Percentiles rank a stretch among this genome's conserved stretches.
phyloP scores from a whole-genome alignment of 2,329 filamentous ascomycete species.

The Ophiostoma pallidulum region DNA sequence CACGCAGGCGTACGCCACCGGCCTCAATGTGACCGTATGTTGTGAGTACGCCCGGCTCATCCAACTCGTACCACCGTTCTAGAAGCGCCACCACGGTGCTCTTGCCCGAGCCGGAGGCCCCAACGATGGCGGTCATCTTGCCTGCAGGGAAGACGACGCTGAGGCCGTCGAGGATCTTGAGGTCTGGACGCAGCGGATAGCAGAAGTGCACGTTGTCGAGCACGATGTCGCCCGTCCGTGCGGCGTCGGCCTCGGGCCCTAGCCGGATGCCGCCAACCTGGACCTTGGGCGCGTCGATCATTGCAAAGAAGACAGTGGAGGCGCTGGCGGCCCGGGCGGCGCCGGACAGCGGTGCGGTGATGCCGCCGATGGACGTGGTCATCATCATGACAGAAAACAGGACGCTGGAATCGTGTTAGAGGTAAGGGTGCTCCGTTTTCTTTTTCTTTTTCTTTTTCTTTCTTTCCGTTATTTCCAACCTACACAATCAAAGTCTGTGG shows the following conservation, averaged over 20 bases:
- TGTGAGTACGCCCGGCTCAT: slow-evolving; percentile 18
- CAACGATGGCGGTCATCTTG: slow-evolving; percentile 69
- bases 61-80: slow-evolving; percentile 60
- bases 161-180: slow-evolving; percentile 39
- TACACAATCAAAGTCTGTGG: slow-evolving; percentile 41
- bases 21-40: slow-evolving; percentile 13
- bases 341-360: slow-evolving; percentile 47
- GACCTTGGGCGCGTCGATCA: slow-evolving; percentile 36
- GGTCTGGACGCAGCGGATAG: slow-evolving; percentile 45
- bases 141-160: slow-evolving; percentile 51
- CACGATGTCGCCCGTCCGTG: slow-evolving; percentile 38
- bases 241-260: slow-evolving; percentile 35
- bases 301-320: slow-evolving; percentile 45
- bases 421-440: too few relatives aligned
- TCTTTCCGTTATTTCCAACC: too few relatives aligned
- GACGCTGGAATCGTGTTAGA: slow-evolving; percentile 23
- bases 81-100: slow-evolving; percentile 65
- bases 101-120: slow-evolving; percentile 75
- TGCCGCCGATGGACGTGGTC: slow-evolving; percentile 44
- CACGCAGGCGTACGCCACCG: slow-evolving; percentile 20
- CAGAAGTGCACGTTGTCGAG: slow-evolving; percentile 58
- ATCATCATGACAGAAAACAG: slow-evolving; percentile 50
- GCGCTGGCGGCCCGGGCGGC: slow-evolving; percentile 45
- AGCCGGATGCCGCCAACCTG: slow-evolving; percentile 27
- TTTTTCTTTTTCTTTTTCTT: too few relatives aligned